These are phyloP conservation scores for Calycina herbarum DNA, from an alignment of 2,329 filamentous ascomycete genomes.

Conservation along the genomic window DNA sequence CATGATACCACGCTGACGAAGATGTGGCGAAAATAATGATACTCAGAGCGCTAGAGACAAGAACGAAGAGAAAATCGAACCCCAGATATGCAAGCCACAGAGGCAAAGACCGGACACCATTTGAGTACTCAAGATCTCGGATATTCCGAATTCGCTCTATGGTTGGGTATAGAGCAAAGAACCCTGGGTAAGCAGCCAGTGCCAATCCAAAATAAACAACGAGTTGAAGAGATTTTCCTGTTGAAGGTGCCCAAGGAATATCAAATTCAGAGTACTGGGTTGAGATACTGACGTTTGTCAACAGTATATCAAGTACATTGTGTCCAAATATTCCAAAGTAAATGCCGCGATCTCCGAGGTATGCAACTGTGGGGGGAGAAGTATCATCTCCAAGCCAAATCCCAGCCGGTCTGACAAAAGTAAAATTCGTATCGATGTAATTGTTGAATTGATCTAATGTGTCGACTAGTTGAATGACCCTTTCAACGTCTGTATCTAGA, in stretches of 20 bases:
- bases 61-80: constrained; percentile 77
- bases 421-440: constrained; percentile 62
- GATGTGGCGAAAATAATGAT: constrained; percentile 68
- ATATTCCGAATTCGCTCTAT: constrained; percentile 77
- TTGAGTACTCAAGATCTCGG: constrained; percentile 84
- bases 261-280: constrained; percentile 76
- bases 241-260: constrained; percentile 65
- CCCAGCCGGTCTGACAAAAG: constrained; percentile 73
- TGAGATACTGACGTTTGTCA: constrained; percentile 67
- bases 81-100: constrained; percentile 80
- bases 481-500: constrained; percentile 20
- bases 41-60: constrained; percentile 64
- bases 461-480: constrained; percentile 48
- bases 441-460: constrained; percentile 67
- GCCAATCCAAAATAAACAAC: constrained; percentile 80
- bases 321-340: constrained; percentile 60
- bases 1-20: constrained; percentile 69
- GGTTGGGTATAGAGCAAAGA: constrained; percentile 89
- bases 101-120: constrained; percentile 78
- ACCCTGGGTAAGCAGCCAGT: constrained; percentile 76
- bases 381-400: constrained; percentile 69
- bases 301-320: constrained; percentile 64
- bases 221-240: constrained; percentile 74
- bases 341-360: constrained; percentile 62
- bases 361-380: constrained; percentile 67